A percentile compares a stretch with the other conserved stretches of the same genome.
These are phyloP conservation scores for Globisporangium lucens DNA, from an alignment of 352 stramenopile species.

Conservation along the genomic window DNA sequence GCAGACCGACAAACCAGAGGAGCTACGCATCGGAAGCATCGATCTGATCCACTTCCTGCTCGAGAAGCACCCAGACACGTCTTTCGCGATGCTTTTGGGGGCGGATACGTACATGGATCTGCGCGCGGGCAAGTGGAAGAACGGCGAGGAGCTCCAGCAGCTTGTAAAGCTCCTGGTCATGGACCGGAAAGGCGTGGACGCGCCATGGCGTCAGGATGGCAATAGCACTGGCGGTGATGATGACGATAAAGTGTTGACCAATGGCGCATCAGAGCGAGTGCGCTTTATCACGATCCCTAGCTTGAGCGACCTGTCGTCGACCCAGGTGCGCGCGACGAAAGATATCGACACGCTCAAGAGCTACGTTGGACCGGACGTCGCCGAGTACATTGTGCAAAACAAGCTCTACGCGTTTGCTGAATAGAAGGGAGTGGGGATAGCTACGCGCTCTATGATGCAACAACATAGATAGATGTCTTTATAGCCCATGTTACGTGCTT, in stretches of 20 bases:
- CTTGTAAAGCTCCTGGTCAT: conserved; percentile 73
- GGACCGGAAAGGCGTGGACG: conserved; percentile 53
- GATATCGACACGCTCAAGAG: conserved; percentile 36
- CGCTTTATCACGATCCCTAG: conserved; percentile 51
- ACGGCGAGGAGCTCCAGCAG: conserved; percentile 65
- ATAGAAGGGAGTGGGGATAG: not conserved
- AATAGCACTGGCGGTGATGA: not conserved
- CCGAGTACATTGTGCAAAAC: conserved; percentile 75
- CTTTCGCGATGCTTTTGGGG: conserved; percentile 76
- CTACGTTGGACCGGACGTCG: conserved; percentile 50
- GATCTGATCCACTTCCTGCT: conserved; percentile 64
- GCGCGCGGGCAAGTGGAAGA: conserved; percentile 84
- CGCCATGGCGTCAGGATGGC: conserved; percentile 26
- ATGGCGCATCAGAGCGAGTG: conserved; percentile 23
- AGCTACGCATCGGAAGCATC: conserved; percentile 66
- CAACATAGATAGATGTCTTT: not conserved
- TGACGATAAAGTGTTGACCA: not conserved
- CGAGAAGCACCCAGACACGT: conserved; percentile 37
- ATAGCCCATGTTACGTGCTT: not conserved
- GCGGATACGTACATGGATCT: conserved; percentile 85
- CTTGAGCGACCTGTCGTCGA: conserved; percentile 78
- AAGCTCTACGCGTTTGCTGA: conserved; percentile 71
- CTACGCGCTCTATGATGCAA: no score
- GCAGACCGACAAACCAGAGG: conserved; percentile 20
- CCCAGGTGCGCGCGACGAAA: conserved; percentile 38